These are phyloP conservation scores for Kalmanozyma brasiliensis DNA, from an alignment of 1,284 basidiomycete species.

Conservation along the genomic window DNA sequence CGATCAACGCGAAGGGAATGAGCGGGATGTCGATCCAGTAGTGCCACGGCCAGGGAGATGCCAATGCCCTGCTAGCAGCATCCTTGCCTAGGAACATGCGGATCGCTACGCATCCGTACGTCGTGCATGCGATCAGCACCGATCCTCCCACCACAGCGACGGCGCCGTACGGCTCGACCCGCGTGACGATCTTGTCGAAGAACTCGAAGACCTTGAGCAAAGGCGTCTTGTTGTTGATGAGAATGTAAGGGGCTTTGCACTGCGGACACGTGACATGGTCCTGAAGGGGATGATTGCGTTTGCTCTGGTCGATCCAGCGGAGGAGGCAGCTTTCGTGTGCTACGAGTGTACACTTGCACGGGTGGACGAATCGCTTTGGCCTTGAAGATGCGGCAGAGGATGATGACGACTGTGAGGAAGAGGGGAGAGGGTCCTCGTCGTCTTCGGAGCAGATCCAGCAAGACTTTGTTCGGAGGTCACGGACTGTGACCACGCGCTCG, in stretches of 20 bases:
- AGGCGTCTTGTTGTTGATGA: slow-evolving; percentile 45
- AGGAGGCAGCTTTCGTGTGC: slow-evolving; percentile 60
- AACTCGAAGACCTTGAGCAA: slow-evolving; percentile 44
- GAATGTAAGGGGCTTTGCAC: slow-evolving; percentile 51
- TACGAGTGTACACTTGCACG: slow-evolving; percentile 62
- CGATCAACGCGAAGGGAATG: slow-evolving; percentile 62
- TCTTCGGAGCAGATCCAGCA: slow-evolving; percentile 64
- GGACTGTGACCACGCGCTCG: slow-evolving; percentile 45
- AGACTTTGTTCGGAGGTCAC: slow-evolving; percentile 47
- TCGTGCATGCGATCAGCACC: slow-evolving; percentile 42
- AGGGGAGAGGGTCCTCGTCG: slow-evolving; percentile 42
- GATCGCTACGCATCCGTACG: slow-evolving; percentile 57
- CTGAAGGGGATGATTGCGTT: slow-evolving; percentile 32
- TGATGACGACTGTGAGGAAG: background rate
- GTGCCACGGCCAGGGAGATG: slow-evolving; percentile 58
- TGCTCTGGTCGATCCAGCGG: slow-evolving; percentile 54
- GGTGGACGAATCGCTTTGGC: slow-evolving; percentile 52
- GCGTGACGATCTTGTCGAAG: slow-evolving; percentile 34
- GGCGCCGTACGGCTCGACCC: slow-evolving; percentile 37
- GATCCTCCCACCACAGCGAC: slow-evolving; percentile 30
- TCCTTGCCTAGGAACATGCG: slow-evolving; percentile 52
- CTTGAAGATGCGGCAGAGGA: slow-evolving; percentile 1
- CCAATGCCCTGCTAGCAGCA: slow-evolving; percentile 38
- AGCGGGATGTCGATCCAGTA: slow-evolving; percentile 64
- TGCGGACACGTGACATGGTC: slow-evolving; percentile 52